These are phyloP conservation scores for Echria macrotheca DNA, from an alignment of 495 filamentous ascomycete species.

Conservation along the genomic window DNA sequence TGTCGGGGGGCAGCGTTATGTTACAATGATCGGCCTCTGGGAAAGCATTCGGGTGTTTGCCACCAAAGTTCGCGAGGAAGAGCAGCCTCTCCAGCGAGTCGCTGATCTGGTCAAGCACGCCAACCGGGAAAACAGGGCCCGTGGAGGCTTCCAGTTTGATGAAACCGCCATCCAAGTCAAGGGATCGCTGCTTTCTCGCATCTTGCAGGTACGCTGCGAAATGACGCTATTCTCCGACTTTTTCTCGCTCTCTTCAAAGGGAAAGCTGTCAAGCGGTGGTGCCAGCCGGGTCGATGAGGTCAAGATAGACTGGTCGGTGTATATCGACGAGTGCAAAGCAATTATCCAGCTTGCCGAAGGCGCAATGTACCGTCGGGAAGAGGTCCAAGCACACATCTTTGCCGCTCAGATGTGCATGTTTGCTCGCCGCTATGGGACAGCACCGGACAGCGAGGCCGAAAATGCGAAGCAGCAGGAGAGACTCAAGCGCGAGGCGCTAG, in stretches of 20 bases:
- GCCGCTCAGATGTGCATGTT: constrained; percentile 27
- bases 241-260: constrained; percentile 27
- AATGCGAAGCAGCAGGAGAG: background rate
- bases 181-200: constrained; percentile 42
- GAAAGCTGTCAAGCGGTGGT: constrained; percentile 3
- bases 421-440: constrained; percentile 3
- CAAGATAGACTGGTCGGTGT: constrained; percentile 34
- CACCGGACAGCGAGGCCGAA: background rate
- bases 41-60: constrained; percentile 39
- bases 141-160: constrained; percentile 37
- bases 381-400: constrained; percentile 34
- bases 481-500: constrained; percentile 10
- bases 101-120: constrained; percentile 48
- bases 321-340: constrained; percentile 31
- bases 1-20: constrained; percentile 32
- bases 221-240: constrained; percentile 53
- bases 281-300: constrained; percentile 6
- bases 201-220: constrained; percentile 51
- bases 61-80: constrained; percentile 40
- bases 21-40: constrained; percentile 35
- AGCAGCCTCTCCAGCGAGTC: constrained; percentile 58
- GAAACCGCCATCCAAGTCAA: constrained; percentile 44
- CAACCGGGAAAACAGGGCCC: constrained; percentile 32
- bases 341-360: constrained; percentile 24
- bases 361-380: constrained; percentile 20